Evolutionary conservation across 805 yeast species (phyloP), one percentile per base, ranked within the genome.

Genomic region (Priceomyces haplophilus): DNA sequence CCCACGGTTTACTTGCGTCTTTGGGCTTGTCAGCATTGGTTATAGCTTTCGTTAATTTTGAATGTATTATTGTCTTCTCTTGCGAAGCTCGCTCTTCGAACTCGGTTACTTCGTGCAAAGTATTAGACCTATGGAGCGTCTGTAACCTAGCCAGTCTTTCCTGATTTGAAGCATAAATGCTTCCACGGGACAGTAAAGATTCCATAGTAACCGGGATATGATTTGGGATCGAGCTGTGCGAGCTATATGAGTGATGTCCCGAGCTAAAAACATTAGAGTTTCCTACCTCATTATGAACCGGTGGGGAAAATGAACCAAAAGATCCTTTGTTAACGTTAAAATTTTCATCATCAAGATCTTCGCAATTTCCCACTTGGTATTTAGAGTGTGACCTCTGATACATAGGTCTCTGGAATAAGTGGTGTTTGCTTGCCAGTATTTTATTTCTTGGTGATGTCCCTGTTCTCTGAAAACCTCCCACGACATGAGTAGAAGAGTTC

Each of bases 1-100:
- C 66, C 85, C 89, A 85, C 0, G 90, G 88, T 23, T 49, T 49
- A 30, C 40, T 33, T 27, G 43, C 12, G 24, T 47, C 30, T 47
- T 52, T 43, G 40, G 50, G 29, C 12, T 42, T 38, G 8, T 39
- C 37, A 15, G 43, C 47, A 16, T 45, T 41, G 34, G 41, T 49
- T 29, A 63, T 44, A 1, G 63, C 67, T 34, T 43, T 52, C 11
- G 66, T 61, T 23, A 62, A 54, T 35, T 51, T 58, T 2, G 66
- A 61, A 20, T 45, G 48, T 15, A 55, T 25, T 3, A 45, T 32
- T 4, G 34, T 33, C 13, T 46, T 51, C 25, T 50, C 51, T 5
- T 17, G 17, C 2, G 51, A 43, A 1, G 31, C 30, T 15, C 40
- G 45, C n/a, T 42, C 51, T 37, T 54, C 58, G 7, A 45, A 38